Evolutionary conservation across 345 rosid species (phyloP).

Genomic region (Sisymbrium altissimum): DNA sequence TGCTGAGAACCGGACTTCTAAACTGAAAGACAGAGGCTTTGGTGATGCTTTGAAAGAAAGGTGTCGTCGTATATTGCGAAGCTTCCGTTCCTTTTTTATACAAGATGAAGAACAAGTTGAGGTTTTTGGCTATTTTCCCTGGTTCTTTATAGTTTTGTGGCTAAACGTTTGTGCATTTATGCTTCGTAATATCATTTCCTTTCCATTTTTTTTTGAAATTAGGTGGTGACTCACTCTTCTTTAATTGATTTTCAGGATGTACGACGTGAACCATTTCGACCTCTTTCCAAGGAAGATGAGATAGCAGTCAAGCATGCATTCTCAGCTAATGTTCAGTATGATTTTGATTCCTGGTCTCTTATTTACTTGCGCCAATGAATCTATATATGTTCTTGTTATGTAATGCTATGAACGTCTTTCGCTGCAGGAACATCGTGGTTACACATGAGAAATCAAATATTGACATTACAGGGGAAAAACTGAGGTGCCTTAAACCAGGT

Average conservation of each 20-base stretch:
- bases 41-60: constrained; percentile 37
- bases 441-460: constrained; percentile 60
- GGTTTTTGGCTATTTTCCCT: constrained; percentile 19
- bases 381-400: not conserved
- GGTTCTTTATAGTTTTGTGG: not conserved
- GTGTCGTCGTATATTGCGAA: constrained; percentile 33
- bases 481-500: constrained; percentile 71
- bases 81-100: constrained; percentile 39
- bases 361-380: not conserved
- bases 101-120: constrained; percentile 39
- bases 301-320: constrained; percentile 28
- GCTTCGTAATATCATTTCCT: not conserved
- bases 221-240: not conserved
- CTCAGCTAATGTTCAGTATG: constrained; percentile 47
- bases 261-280: constrained; percentile 8
- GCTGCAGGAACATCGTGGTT: constrained; percentile 52
- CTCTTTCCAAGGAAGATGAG: constrained; percentile 22
- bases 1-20: constrained; percentile 19
- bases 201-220: not conserved
- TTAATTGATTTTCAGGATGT: constrained; percentile 14
- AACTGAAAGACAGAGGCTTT: constrained; percentile 26
- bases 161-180: constrained; percentile 6
- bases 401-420: constrained; percentile 15
- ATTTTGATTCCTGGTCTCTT: constrained; percentile 1
- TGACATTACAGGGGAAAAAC: constrained; percentile 60